phyloP scores from a whole-genome alignment of 1,284 basidiomycete genomes.

The Puccinia hordei region DNA sequence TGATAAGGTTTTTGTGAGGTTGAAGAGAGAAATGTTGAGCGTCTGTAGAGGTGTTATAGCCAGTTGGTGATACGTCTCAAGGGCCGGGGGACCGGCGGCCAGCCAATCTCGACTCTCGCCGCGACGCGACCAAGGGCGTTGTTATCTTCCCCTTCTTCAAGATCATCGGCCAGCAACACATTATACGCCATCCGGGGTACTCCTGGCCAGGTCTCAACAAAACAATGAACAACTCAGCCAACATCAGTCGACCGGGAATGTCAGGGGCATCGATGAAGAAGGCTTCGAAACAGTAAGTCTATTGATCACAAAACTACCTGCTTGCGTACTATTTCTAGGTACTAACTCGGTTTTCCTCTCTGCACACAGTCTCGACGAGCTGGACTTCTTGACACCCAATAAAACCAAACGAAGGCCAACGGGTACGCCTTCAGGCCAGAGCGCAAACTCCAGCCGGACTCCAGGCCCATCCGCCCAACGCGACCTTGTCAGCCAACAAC shows the following conservation, averaged over 20 bases:
- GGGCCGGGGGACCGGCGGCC: too few relatives aligned
- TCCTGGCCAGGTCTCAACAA: too few relatives aligned
- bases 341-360: not conserved
- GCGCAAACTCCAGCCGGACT: not conserved
- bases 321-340: not conserved
- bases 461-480: constrained; percentile 5
- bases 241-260: not conserved
- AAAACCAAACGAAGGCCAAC: not conserved
- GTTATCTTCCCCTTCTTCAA: too few relatives aligned
- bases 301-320: not conserved
- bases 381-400: constrained; percentile 20
- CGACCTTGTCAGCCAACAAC: not conserved
- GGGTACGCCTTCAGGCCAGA: constrained; percentile 3
- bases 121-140: too few relatives aligned
- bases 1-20: too few relatives aligned
- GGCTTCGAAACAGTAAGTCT: constrained; percentile 1
- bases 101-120: too few relatives aligned
- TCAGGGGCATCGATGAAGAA: not conserved
- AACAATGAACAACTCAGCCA: not conserved
- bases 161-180: too few relatives aligned
- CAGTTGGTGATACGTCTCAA: too few relatives aligned
- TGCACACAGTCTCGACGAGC: constrained; percentile 12
- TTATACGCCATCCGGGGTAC: too few relatives aligned
- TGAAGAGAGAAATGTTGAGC: too few relatives aligned
- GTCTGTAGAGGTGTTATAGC: too few relatives aligned